phyloP scores from a whole-genome alignment of 805 yeast species.

The Candida xiaguanensis region DNA sequence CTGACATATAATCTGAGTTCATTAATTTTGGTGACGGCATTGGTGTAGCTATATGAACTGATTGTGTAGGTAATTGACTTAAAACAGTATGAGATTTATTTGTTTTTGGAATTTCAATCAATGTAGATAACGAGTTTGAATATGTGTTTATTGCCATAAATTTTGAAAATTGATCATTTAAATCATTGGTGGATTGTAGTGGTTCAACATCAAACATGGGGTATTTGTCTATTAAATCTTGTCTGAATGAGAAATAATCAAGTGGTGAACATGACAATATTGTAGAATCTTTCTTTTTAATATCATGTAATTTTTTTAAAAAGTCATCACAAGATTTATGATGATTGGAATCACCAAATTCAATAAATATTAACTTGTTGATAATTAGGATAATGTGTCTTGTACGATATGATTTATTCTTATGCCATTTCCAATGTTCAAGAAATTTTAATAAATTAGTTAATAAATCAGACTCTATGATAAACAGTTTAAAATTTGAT shows the following conservation, averaged over 20 bases:
- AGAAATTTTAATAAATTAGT: slow-evolving; percentile 44
- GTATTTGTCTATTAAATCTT: slow-evolving; percentile 68
- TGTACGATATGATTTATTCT: slow-evolving; percentile 38
- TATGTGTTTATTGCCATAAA: slow-evolving; percentile 40
- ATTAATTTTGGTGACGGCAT: slow-evolving; percentile 73
- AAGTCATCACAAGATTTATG: slow-evolving; percentile 44
- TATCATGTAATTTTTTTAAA: slow-evolving; percentile 40
- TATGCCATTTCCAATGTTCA: slow-evolving; percentile 66
- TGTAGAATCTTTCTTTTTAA: slow-evolving; percentile 20
- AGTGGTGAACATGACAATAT: slow-evolving; percentile 64
- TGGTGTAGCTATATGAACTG: slow-evolving; percentile 78
- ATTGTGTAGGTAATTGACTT: slow-evolving; percentile 47
- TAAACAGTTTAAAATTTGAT: slow-evolving; percentile 13
- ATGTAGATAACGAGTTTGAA: slow-evolving; percentile 55
- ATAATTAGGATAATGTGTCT: slow-evolving; percentile 53
- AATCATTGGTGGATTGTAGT: slow-evolving; percentile 22
- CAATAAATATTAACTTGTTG: slow-evolving; percentile 52
- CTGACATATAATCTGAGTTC: slow-evolving; percentile 43
- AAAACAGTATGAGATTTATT: slow-evolving; percentile 41
- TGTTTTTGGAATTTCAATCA: slow-evolving; percentile 56
- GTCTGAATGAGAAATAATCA: slow-evolving; percentile 79
- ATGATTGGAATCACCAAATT: slow-evolving; percentile 55
- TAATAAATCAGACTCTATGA: slow-evolving; percentile 38
- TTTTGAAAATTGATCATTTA: slow-evolving; percentile 18
- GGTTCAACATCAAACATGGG: slow-evolving; percentile 52